Evolutionary conservation across 2,329 filamentous ascomycete genomes (phyloP).

Genomic region (Xylariaceae sp.): DNA sequence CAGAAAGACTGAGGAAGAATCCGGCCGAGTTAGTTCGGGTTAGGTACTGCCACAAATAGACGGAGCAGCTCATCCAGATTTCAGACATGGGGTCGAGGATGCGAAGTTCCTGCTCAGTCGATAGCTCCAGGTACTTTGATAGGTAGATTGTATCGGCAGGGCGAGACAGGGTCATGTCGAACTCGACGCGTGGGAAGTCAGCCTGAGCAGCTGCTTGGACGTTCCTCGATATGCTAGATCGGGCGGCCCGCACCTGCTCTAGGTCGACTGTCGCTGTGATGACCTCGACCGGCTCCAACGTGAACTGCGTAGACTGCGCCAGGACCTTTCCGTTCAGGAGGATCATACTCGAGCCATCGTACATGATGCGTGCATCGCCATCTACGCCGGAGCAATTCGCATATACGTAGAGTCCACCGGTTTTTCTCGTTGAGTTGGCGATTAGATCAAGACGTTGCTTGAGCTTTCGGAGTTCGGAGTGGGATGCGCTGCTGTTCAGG

Average conservation of each 20-base stretch:
- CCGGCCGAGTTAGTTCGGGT: constrained; percentile 12
- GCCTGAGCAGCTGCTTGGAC: constrained; percentile 14
- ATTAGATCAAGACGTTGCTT: constrained; percentile 17
- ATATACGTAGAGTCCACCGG: constrained; percentile 16
- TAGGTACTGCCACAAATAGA: constrained; percentile 18
- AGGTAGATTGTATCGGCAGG: constrained; percentile 14
- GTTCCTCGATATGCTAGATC: constrained; percentile 11
- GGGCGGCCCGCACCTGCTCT: constrained; percentile 11
- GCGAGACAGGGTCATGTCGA: constrained; percentile 7
- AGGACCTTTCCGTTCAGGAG: constrained; percentile 11
- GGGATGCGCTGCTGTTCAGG: constrained; percentile 11
- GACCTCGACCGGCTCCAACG: constrained; percentile 15
- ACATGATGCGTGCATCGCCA: constrained; percentile 15
- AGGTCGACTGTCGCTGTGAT: constrained; percentile 15
- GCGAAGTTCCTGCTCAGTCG: constrained; percentile 9
- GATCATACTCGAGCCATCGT: constrained; percentile 16
- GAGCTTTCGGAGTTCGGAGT: constrained; percentile 17
- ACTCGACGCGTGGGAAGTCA: constrained; percentile 15
- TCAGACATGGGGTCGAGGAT: constrained; percentile 19
- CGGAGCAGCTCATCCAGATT: constrained; percentile 17
- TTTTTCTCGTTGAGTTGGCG: constrained; percentile 19
- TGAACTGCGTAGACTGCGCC: constrained; percentile 15
- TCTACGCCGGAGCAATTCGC: background rate
- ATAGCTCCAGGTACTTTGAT: constrained; percentile 7
- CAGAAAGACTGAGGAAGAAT: constrained; percentile 15